A percentile compares a stretch with the other conserved stretches of the same genome.
These are phyloP conservation scores for Fraxinus albicans DNA, from an alignment of 305 asterid species.

Conservation along the genomic window DNA sequence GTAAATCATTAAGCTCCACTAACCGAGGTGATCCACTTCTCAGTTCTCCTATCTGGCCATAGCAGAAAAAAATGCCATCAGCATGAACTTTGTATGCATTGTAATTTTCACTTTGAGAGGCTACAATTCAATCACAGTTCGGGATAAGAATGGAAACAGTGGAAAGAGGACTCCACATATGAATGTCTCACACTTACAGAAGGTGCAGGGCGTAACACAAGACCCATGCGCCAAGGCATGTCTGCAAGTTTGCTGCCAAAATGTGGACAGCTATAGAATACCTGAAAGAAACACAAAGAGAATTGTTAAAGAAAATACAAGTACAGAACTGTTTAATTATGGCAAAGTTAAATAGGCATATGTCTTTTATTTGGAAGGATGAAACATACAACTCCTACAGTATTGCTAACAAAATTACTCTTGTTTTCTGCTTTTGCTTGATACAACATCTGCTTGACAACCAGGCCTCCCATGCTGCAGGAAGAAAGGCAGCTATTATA, in stretches of 20 bases:
- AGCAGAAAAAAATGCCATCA: slow-evolving; percentile 27
- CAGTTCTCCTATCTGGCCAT: slow-evolving; percentile 82
- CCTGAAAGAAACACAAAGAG: slow-evolving; percentile 44
- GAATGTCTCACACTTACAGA: slow-evolving; percentile 53
- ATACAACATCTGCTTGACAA: slow-evolving; percentile 92
- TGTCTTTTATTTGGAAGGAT: slow-evolving; percentile 14
- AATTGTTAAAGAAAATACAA: slow-evolving; percentile 12
- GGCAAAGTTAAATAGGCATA: slow-evolving; percentile 12
- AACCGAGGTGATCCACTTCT: slow-evolving; percentile 97
- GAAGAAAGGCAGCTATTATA: slow-evolving; percentile 21
- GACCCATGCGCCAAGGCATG: slow-evolving; percentile 98
- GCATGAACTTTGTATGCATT: slow-evolving; percentile 7
- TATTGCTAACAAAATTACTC: slow-evolving; percentile 76
- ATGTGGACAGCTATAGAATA: slow-evolving; percentile 98
- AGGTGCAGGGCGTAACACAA: slow-evolving; percentile 98
- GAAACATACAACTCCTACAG: slow-evolving; percentile 78
- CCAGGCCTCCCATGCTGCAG: slow-evolving; percentile 98
- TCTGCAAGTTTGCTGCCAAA: slow-evolving; percentile 99
- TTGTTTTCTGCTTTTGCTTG: slow-evolving; percentile 78
- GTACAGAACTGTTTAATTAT: slow-evolving; percentile 1
- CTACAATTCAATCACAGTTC: slow-evolving; percentile 22
- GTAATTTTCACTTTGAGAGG: slow-evolving; percentile 7
- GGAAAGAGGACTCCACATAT: not conserved
- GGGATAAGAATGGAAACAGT: slow-evolving; percentile 10
- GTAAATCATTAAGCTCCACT: slow-evolving; percentile 82